These are phyloP conservation scores for Trypanosoma caninum DNA, from an alignment of 208 protist species.

Conservation along the genomic window DNA sequence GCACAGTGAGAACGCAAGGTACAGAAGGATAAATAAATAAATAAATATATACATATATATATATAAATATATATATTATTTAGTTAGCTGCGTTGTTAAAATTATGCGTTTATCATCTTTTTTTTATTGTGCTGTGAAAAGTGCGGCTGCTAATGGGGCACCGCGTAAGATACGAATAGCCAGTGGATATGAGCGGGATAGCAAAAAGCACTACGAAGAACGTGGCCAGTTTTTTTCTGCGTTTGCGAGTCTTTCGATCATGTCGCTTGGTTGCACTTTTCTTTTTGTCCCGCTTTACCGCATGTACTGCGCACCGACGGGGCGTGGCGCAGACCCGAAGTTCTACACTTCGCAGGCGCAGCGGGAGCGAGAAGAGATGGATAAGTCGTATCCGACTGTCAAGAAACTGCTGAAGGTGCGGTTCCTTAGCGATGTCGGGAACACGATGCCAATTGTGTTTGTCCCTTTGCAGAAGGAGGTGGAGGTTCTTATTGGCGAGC, in stretches of 20 bases:
- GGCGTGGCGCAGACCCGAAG: conserved; percentile 76
- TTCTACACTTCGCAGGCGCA: conserved; percentile 79
- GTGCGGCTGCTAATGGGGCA: neutral
- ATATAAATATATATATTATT: too few species aligned
- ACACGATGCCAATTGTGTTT: conserved; percentile 90
- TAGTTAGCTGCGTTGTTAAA: too few species aligned
- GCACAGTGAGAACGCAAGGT: too few species aligned
- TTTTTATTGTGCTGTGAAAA: conserved; percentile 25
- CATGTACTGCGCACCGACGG: conserved; percentile 85
- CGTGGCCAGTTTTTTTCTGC: conserved; percentile 83
- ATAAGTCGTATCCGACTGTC: conserved; percentile 60
- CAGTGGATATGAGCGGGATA: conserved; percentile 52
- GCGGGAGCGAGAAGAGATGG: conserved; percentile 56
- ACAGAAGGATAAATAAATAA: too few species aligned
- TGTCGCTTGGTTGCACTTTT: conserved; percentile 84
- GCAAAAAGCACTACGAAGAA: conserved; percentile 63
- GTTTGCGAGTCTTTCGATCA: conserved; percentile 68
- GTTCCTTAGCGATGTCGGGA: conserved; percentile 82
- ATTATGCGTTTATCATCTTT: conserved; percentile 46
- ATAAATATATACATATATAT: neutral
- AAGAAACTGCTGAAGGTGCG: conserved; percentile 86
- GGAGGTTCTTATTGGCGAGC: conserved; percentile 89
- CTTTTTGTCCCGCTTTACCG: conserved; percentile 88
- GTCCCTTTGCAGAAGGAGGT: conserved; percentile 89
- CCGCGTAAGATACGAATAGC: conserved; percentile 56